Conservation (phyloP, 441 rosid species). For the Dalechampia spathulata region DNA sequence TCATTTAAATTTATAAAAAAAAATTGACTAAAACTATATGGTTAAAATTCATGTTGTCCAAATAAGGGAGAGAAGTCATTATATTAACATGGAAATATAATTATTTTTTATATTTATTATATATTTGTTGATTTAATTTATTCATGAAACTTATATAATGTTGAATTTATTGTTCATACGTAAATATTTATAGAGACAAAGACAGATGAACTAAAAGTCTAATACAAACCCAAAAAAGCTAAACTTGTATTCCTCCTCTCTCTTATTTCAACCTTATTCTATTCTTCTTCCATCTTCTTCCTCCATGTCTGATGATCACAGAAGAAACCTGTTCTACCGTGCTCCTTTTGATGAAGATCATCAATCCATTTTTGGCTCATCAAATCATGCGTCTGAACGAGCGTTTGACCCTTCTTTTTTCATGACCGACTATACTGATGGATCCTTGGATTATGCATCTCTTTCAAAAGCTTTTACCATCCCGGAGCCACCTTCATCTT, state of each 20-base stretch:
- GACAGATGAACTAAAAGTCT: conserved; percentile 27
- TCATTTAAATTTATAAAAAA: too few relatives aligned
- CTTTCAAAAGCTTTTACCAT: conserved; percentile 49
- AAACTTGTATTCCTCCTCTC: conserved; percentile 1
- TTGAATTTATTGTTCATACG: too few relatives aligned
- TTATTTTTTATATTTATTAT: too few relatives aligned
- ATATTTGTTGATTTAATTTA: too few relatives aligned
- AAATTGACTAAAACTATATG: too few relatives aligned
- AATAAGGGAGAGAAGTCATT: too few relatives aligned
- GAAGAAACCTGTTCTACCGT: conserved; percentile 31
- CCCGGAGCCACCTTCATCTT: conserved; percentile 39
- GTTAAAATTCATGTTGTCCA: too few relatives aligned
- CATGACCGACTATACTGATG: conserved; percentile 53
- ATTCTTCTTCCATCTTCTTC: neutral
- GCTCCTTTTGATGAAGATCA: conserved; percentile 22
- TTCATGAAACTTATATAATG: too few relatives aligned
- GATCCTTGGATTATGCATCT: conserved; percentile 54
- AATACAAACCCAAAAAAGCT: conserved; percentile 12
- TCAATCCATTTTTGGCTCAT: conserved; percentile 5
- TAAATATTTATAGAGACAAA: neutral
- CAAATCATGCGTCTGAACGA: conserved; percentile 1
- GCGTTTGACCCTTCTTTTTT: conserved; percentile 33
- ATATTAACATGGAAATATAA: too few relatives aligned
- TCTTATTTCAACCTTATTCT: too few relatives aligned
- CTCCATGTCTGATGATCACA: conserved; percentile 47